Evolutionary conservation across 495 filamentous ascomycete species (phyloP).

Genomic region (Penicillium salamii): DNA sequence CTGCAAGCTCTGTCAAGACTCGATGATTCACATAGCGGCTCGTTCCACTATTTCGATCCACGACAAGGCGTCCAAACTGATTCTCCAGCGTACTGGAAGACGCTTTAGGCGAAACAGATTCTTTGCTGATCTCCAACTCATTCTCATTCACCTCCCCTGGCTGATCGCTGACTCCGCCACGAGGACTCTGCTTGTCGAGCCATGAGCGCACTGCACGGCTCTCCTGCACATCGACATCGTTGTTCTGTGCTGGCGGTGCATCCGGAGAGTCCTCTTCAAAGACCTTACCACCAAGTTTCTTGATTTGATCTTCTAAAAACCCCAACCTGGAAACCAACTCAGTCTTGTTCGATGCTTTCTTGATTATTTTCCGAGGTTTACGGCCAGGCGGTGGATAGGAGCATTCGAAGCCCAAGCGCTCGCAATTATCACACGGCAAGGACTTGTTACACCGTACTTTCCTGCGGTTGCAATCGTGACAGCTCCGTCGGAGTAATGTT

Average conservation of each 20-base stretch:
- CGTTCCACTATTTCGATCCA: constrained; percentile 13
- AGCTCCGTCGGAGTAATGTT: constrained; percentile 39
- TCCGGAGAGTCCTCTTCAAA: too few species aligned
- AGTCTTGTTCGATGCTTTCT: constrained; percentile 40
- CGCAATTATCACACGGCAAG: constrained; percentile 13
- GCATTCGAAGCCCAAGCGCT: constrained; percentile 5
- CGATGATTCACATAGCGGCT: constrained; percentile 48
- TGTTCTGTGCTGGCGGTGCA: too few species aligned
- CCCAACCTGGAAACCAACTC: constrained; percentile 66
- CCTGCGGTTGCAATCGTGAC: constrained; percentile 65
- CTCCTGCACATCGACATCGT: too few species aligned
- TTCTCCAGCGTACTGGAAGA: background rate
- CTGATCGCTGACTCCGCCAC: too few species aligned
- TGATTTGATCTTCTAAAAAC: constrained; percentile 70
- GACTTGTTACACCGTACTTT: constrained; percentile 76
- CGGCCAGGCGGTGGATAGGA: constrained; percentile 35
- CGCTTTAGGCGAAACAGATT: too few species aligned
- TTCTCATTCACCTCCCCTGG: too few species aligned
- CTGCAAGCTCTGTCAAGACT: constrained; percentile 2
- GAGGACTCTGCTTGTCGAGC: too few species aligned
- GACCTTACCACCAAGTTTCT: constrained; percentile 32
- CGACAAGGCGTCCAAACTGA: constrained; percentile 56
- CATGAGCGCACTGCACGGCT: too few species aligned
- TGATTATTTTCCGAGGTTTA: constrained; percentile 60
- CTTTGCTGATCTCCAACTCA: too few species aligned